A percentile compares a stretch with the other conserved stretches of the same genome.
phyloP scores from a whole-genome alignment of 2,329 filamentous ascomycete genomes.

The Aspergillus arachidicola region DNA sequence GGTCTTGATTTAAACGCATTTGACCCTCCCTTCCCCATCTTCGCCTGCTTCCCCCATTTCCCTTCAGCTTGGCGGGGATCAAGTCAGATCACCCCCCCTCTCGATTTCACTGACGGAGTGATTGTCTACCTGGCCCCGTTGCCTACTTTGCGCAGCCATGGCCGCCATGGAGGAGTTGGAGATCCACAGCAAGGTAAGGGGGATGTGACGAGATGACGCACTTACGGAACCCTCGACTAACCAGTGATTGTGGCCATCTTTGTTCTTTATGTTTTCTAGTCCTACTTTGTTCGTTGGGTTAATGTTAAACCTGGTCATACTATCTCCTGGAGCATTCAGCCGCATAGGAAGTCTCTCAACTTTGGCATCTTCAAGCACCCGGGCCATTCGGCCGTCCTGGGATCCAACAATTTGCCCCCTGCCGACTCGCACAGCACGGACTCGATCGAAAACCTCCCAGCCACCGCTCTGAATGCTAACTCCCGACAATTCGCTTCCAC shows the following conservation, averaged over 20 bases:
- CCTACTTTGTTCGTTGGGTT: slow-evolving; percentile 97
- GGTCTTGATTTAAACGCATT: neutral
- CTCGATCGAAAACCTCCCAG: slow-evolving; percentile 38
- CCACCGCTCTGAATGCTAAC: slow-evolving; percentile 26
- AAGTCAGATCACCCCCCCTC: neutral
- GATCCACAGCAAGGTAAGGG: slow-evolving; percentile 89
- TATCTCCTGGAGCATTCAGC: slow-evolving; percentile 96
- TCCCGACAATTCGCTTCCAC: slow-evolving; percentile 70
- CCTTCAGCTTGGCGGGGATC: neutral
- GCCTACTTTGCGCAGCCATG: slow-evolving; percentile 56
- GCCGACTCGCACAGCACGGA: slow-evolving; percentile 46
- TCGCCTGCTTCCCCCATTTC: neutral
- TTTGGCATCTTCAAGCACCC: slow-evolving; percentile 98
- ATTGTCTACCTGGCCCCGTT: slow-evolving; percentile 12
- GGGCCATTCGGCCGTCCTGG: slow-evolving; percentile 63
- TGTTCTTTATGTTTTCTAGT: slow-evolving; percentile 56
- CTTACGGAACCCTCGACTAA: slow-evolving; percentile 20
- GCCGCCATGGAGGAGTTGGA: slow-evolving; percentile 95
- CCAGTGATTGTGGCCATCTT: slow-evolving; percentile 9
- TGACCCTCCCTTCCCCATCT: neutral
- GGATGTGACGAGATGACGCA: slow-evolving; percentile 6
- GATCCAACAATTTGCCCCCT: slow-evolving; percentile 44
- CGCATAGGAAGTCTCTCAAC: slow-evolving; percentile 97
- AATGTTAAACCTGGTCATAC: slow-evolving; percentile 87
- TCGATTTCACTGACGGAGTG: neutral